Percentiles rank a stretch among this genome's conserved stretches.
These are phyloP conservation scores for Neofusicoccum kwambonambiense DNA, from an alignment of 2,329 filamentous ascomycete genomes.

Conservation along the genomic window DNA sequence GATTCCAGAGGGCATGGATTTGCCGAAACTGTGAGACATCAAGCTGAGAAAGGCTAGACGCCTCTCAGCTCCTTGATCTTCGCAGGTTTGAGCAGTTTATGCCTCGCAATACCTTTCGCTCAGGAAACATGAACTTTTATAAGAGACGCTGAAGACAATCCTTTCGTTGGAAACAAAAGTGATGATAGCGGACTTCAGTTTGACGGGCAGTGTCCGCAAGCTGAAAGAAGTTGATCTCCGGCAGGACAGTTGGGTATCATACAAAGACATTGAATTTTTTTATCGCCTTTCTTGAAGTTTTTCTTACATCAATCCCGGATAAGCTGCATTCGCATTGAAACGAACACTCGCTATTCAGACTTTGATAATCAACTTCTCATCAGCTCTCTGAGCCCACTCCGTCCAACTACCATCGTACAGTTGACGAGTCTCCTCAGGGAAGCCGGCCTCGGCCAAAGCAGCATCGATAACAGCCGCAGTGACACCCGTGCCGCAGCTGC, in stretches of 20 bases:
- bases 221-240: not conserved
- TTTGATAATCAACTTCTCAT: slow-evolving; percentile 63
- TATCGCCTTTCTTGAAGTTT: not conserved
- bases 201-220: no score
- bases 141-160: no score
- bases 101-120: no score
- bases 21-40: not conserved
- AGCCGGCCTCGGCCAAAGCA: slow-evolving; percentile 76
- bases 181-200: no score
- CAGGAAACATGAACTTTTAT: no score
- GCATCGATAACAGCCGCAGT: slow-evolving; percentile 90
- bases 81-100: no score
- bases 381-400: slow-evolving; percentile 70
- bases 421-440: slow-evolving; percentile 66
- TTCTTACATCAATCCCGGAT: not conserved
- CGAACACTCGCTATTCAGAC: slow-evolving; percentile 19
- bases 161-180: no score
- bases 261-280: not conserved
- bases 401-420: slow-evolving; percentile 99
- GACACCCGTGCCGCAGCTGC: slow-evolving; percentile 89
- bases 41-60: not conserved
- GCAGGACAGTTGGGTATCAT: not conserved
- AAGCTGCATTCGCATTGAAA: not conserved
- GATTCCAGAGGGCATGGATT: slow-evolving; percentile 23
- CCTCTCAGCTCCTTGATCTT: no score